These are phyloP conservation scores for Hyphopichia wangnamkhiaoensis DNA, from an alignment of 1,139 yeast species.

Conservation along the genomic window DNA sequence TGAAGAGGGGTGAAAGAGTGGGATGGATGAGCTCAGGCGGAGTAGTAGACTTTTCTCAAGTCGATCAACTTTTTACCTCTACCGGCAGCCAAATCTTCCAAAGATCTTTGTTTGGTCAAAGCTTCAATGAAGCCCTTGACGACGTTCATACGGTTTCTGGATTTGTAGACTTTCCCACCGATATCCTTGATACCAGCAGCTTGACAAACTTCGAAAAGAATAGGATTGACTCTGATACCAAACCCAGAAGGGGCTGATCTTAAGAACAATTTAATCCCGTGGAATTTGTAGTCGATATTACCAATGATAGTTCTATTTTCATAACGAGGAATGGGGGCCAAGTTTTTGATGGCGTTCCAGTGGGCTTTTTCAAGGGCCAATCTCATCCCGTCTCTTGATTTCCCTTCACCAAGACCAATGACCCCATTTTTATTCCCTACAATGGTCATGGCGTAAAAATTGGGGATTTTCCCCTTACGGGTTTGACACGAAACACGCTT, in stretches of 20 bases:
- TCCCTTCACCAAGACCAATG: slow-evolving; percentile 95
- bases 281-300: slow-evolving; percentile 78
- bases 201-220: slow-evolving; percentile 88
- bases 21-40: no score
- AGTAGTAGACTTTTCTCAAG: slow-evolving; percentile 85
- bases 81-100: slow-evolving; percentile 85
- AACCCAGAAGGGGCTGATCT: slow-evolving; percentile 93
- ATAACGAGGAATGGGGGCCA: slow-evolving; percentile 79
- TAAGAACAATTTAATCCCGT: slow-evolving; percentile 79
- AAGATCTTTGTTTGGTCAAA: slow-evolving; percentile 72
- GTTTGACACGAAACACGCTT: slow-evolving; percentile 92
- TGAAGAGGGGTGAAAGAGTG: no score
- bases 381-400: slow-evolving; percentile 75
- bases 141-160: slow-evolving; percentile 93
- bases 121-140: slow-evolving; percentile 91
- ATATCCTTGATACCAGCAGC: slow-evolving; percentile 94
- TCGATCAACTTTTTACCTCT: slow-evolving; percentile 96
- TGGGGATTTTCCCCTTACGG: slow-evolving; percentile 86
- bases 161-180: slow-evolving; percentile 86
- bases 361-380: slow-evolving; percentile 84
- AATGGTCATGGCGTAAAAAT: slow-evolving; percentile 82
- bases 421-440: slow-evolving; percentile 94
- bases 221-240: slow-evolving; percentile 90
- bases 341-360: slow-evolving; percentile 91
- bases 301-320: slow-evolving; percentile 93